A percentile compares a stretch with the other conserved stretches of the same genome.
These are phyloP conservation scores for Arthrobotrys conoides DNA, from an alignment of 2,329 filamentous ascomycete species.

Conservation along the genomic window DNA sequence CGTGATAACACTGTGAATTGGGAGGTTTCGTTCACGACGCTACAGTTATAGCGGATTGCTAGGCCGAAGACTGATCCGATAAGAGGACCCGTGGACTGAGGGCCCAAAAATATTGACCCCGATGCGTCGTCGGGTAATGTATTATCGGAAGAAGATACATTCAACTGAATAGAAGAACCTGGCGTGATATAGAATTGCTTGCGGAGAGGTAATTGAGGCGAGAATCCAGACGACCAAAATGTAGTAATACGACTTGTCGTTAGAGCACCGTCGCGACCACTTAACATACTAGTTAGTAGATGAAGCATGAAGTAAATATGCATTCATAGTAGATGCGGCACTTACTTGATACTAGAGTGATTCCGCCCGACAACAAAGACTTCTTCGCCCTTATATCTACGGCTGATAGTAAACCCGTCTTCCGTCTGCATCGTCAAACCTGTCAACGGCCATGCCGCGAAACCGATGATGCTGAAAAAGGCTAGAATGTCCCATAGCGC, in stretches of 20 bases:
- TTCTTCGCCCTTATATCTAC: slow-evolving; percentile 11
- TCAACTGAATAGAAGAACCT: slow-evolving; percentile 40
- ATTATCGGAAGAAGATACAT: slow-evolving; percentile 34
- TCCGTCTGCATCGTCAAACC: slow-evolving; percentile 54
- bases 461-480: slow-evolving; percentile 53
- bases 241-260: slow-evolving; percentile 40
- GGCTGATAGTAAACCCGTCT: slow-evolving; percentile 44
- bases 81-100: slow-evolving; percentile 39
- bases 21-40: slow-evolving; percentile 41
- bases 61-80: slow-evolving; percentile 47
- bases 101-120: slow-evolving; percentile 43
- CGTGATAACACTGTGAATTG: slow-evolving; percentile 49
- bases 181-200: slow-evolving; percentile 48
- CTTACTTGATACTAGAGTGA: slow-evolving; percentile 49
- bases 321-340: not conserved
- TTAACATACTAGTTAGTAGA: not conserved
- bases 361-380: slow-evolving; percentile 46
- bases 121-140: slow-evolving; percentile 50
- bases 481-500: slow-evolving; percentile 47
- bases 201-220: slow-evolving; percentile 42
- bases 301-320: not conserved
- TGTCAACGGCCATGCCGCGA: slow-evolving; percentile 50
- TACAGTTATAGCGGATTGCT: slow-evolving; percentile 50
- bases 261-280: slow-evolving; percentile 42
- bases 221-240: slow-evolving; percentile 53